Evolutionary conservation across 139 green algal species (phyloP), one percentile per base, ranked within the genome.

Genomic region (Haematococcus lacustris): DNA sequence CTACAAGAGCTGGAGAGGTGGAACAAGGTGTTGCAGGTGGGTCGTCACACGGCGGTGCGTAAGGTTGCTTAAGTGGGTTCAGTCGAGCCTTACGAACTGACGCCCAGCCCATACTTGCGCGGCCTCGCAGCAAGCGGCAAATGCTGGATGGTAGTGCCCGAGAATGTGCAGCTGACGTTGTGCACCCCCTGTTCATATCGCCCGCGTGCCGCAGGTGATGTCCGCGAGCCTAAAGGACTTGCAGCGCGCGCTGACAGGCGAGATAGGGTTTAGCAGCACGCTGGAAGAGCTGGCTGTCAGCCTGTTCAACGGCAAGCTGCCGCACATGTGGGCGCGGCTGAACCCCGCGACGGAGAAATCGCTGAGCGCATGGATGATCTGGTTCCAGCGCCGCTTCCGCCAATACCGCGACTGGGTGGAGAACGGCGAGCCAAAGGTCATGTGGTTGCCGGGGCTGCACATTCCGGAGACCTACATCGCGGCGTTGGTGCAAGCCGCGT

Each of bases 401-500:
- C 79, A 93, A 64, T 93, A 92, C 83, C 78, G 77, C 65, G 69
- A 85, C 26, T 96, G 91, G 91, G 84, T 85, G 59, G 79, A 91
- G 64, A 60, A 86, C 9, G 90, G 90, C 33, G 88, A 94, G 83
- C 90, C 90, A 33, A 82, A 80, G 40, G 88, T 93, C 60, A 93
- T 96, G 78, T 96, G 91, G 91, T 80, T 96, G 34, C 76, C 77
- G 3, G 91, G 91, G 13, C 71, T 96, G 72, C 89, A 94, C 71
- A 89, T 88, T 38, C 91, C 91, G 0, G 90, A 96, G 83, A 95
- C 90, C 35, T 96, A 93, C 82, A 87, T 95, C 53, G 90, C 91
- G 17, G 91, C 88, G 40, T 83, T 96, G 34, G 85, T 94, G 74
- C 91, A 96, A 79, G 83, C 87, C 28, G 89, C 90, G 30, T 93